Evolutionary conservation across 139 green algal genomes (phyloP), one percentile per base, ranked within the genome.

Genomic region (Chlamydomonas sp.): DNA sequence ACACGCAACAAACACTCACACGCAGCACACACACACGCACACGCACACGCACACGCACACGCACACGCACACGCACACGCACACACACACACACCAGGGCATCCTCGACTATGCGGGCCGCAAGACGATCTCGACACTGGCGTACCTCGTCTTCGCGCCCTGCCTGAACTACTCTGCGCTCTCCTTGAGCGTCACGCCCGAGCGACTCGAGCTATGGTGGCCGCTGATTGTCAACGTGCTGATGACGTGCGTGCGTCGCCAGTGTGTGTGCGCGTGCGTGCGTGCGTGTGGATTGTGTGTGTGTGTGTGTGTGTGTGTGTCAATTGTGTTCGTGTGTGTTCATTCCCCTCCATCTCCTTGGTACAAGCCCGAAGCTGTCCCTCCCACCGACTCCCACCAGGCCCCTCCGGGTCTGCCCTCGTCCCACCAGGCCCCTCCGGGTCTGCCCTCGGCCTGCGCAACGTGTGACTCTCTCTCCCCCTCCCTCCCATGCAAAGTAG

Each of bases 91-190:
- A 50, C 10, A 13, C 39, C 59, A 66, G 59, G 59, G 59, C 31
- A 66, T 66, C 59, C 8, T 66, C 5, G 59, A 66, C 29, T 38
- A 37, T 30, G 43, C 6, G 8, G 59, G 59, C 20, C 59, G 59
- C 31, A 66, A 66, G 59, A 4, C 26, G 31, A 30, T 66, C 4
- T 66, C 59, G 5, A 33, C 59, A 26, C 22, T 66, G 22, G 10
- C 59, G 8, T 66, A 48, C 59, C 59, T 43, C 6, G 59, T 66
- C 26, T 66, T 66, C 59, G 43, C 43, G 4, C 59, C 59, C 8
- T 30, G 31, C 26, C 59, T 66, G 31, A 66, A 66, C 59, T 66
- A 48, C 59, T 48, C 59, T 28, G 39, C 59, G 31, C n/a, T 66
- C 29, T 30, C 31, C 26, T 26, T 5, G 4, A 66, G 59, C 59